phyloP scores from a whole-genome alignment of 768 basidiomycete genomes.

The Tephrocybe sp. region DNA sequence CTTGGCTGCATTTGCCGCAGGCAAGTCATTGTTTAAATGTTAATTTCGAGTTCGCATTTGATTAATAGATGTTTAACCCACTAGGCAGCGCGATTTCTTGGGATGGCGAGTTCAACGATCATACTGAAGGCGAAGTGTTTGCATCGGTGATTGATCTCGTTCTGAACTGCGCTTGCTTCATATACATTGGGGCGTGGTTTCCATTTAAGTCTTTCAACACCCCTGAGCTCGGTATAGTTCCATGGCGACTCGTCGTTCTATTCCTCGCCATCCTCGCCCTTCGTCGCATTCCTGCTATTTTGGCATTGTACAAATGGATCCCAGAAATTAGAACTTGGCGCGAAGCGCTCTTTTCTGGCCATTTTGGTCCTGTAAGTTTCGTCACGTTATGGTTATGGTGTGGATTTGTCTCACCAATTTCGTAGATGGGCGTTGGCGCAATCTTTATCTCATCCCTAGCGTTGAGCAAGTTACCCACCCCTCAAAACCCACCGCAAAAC shows the following conservation, averaged over 20 bases:
- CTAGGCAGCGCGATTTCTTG: slow-evolving; percentile 65
- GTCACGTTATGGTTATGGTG: neutral
- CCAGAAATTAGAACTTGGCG: slow-evolving; percentile 84
- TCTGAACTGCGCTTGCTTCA: slow-evolving; percentile 75
- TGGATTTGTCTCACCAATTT: neutral
- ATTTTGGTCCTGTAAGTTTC: slow-evolving; percentile 71
- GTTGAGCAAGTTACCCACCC: slow-evolving; percentile 53
- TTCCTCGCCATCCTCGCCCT: slow-evolving; percentile 67
- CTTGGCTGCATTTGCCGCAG: slow-evolving; percentile 84
- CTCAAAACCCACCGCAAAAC: slow-evolving; percentile 55
- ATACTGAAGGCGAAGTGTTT: slow-evolving; percentile 84
- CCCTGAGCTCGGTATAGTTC: slow-evolving; percentile 56
- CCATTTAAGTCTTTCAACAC: slow-evolving; percentile 59
- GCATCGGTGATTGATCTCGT: slow-evolving; percentile 89
- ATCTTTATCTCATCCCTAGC: slow-evolving; percentile 85
- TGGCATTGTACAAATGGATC: slow-evolving; percentile 77
- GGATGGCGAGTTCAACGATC: slow-evolving; percentile 81
- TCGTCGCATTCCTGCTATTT: slow-evolving; percentile 77
- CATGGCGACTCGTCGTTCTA: slow-evolving; percentile 71
- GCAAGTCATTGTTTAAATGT: slow-evolving; percentile 29
- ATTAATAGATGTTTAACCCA: slow-evolving; percentile 5
- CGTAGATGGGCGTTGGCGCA: slow-evolving; percentile 88
- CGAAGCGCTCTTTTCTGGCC: slow-evolving; percentile 89
- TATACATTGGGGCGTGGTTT: slow-evolving; percentile 88
- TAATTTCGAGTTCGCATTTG: neutral